phyloP scores from a whole-genome alignment of 2,329 filamentous ascomycete species.

The Aureobasidium mangrovei region DNA sequence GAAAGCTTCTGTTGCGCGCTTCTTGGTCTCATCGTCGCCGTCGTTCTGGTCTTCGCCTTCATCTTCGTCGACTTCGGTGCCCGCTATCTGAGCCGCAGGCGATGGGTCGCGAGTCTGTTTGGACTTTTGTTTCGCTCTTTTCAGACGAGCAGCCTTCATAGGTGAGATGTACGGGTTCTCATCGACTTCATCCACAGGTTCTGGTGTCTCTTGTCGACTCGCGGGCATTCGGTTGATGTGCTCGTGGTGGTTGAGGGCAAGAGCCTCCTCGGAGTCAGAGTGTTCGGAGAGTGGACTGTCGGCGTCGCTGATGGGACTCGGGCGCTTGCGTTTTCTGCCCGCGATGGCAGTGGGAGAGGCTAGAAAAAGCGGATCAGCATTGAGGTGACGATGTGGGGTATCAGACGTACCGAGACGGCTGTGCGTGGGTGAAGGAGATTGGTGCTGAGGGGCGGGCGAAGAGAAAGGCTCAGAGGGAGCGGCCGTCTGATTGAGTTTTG shows the following conservation, averaged over 20 bases:
- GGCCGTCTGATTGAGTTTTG: conserved; percentile 59
- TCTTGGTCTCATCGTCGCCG: conserved; percentile 22
- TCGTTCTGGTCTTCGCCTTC: conserved; percentile 25
- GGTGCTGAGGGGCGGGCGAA: conserved; percentile 2
- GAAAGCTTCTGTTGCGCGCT: conserved; percentile 33
- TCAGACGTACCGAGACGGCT: background rate
- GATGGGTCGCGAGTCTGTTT: conserved; percentile 3
- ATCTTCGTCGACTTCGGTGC: conserved; percentile 31
- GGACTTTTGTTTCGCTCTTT: conserved; percentile 11
- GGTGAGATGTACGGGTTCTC: conserved; percentile 20
- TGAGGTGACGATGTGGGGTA: no score
- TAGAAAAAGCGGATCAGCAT: background rate
- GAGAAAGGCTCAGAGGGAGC: conserved; percentile 30
- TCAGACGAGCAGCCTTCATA: conserved; percentile 12
- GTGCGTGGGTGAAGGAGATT: conserved; percentile 10
- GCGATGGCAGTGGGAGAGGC: conserved; percentile 10
- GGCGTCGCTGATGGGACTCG: conserved; percentile 25
- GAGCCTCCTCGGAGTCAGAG: conserved; percentile 25
- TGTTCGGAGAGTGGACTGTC: conserved; percentile 32
- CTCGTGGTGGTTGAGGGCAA: conserved; percentile 24
- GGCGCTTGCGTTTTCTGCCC: conserved; percentile 38
- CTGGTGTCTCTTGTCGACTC: conserved; percentile 14
- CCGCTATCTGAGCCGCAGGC: conserved; percentile 28
- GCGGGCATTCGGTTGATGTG: conserved; percentile 10
- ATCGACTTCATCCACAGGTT: conserved; percentile 10